These are phyloP conservation scores for Neurospora sp. DNA, from an alignment of 2,329 filamentous ascomycete species.

Conservation along the genomic window DNA sequence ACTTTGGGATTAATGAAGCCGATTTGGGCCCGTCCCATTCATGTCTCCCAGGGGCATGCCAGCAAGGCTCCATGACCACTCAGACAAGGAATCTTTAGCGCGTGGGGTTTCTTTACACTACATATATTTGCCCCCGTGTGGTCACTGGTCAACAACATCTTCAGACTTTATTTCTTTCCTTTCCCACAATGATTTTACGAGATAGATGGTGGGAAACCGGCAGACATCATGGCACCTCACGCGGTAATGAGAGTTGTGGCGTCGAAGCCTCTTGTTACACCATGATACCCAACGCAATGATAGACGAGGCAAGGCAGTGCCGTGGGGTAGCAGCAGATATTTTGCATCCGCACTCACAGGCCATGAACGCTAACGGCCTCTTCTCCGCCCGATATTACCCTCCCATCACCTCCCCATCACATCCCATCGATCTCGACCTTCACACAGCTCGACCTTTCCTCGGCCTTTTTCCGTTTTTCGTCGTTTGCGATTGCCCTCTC, in stretches of 20 bases:
- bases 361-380: neutral
- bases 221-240: neutral
- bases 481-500: neutral
- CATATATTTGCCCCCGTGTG: neutral
- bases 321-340: neutral
- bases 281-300: neutral
- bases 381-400: neutral
- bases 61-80: constrained; percentile 1
- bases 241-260: neutral
- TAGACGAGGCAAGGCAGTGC: neutral
- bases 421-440: neutral
- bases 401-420: neutral
- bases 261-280: neutral
- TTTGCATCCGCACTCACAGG: neutral
- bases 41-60: constrained; percentile 6
- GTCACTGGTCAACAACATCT: neutral
- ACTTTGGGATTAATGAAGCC: constrained; percentile 12
- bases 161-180: neutral
- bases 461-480: neutral
- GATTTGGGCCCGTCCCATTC: constrained; percentile 10
- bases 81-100: neutral
- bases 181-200: neutral
- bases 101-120: neutral
- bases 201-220: neutral
- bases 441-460: neutral